phyloP scores from a whole-genome alignment of 1,284 basidiomycete species.

The Trichosporon sp. region DNA sequence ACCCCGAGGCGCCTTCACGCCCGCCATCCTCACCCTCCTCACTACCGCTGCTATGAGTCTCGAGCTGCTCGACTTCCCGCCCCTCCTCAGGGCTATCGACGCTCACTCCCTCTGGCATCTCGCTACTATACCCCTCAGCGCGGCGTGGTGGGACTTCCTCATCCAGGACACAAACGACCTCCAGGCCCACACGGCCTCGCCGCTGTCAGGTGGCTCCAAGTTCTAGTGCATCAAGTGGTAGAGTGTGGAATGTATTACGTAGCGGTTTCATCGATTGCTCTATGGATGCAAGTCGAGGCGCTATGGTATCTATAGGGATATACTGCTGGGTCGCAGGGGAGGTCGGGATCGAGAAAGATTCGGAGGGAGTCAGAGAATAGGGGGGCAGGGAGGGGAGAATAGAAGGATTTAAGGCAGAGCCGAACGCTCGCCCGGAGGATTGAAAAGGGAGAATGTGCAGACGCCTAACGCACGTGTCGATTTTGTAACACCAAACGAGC shows the following conservation, averaged over 20 bases:
- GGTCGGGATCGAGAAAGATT: too few relatives aligned
- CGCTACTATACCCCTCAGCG: constrained; percentile 71
- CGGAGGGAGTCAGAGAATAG: too few relatives aligned
- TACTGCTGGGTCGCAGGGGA: background rate
- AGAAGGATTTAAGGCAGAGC: background rate
- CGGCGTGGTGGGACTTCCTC: constrained; percentile 75
- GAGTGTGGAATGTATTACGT: background rate
- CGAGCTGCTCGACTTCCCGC: constrained; percentile 90
- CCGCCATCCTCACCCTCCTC: constrained; percentile 58
- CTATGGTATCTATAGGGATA: background rate
- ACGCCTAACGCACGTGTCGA: background rate
- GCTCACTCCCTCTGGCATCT: constrained; percentile 94
- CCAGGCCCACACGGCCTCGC: constrained; percentile 16
- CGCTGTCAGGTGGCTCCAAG: background rate
- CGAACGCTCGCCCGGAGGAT: background rate
- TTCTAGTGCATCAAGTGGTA: background rate
- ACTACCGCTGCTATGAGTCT: constrained; percentile 73
- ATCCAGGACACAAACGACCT: constrained; percentile 32
- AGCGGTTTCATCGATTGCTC: background rate
- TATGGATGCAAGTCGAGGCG: background rate
- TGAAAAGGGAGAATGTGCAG: background rate
- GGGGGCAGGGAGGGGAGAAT: background rate
- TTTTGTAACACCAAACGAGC: too few relatives aligned
- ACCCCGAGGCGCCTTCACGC: constrained; percentile 51
- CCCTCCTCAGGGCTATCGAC: constrained; percentile 69